Conservation (phyloP, 352 stramenopile species). For the Thraustochytrium sp. region DNA sequence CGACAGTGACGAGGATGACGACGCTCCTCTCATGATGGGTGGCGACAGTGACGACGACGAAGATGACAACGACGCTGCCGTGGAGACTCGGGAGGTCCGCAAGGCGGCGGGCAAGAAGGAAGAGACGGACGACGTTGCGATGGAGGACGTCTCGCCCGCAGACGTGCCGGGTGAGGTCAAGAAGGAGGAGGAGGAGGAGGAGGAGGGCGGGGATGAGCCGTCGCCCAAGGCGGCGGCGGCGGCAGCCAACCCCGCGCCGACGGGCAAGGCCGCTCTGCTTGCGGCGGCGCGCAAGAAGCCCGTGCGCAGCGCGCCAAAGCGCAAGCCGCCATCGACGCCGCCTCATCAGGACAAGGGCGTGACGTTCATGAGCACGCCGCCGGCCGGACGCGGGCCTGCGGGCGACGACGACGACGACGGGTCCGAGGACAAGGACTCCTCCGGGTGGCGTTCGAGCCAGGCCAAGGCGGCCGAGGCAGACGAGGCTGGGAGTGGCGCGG, state of each 20-base stretch:
- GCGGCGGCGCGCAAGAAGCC: constrained; percentile 16
- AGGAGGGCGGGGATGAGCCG: neutral
- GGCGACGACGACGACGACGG: neutral
- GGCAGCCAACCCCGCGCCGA: too few relatives aligned
- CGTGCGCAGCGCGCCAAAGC: neutral
- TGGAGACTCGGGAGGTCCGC: neutral
- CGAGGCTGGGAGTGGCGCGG: neutral
- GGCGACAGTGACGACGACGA: constrained; percentile 21
- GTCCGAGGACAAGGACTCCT: neutral
- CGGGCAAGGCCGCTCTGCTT: neutral
- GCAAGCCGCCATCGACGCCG: neutral
- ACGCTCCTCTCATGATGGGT: neutral
- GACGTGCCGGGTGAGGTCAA: too few relatives aligned
- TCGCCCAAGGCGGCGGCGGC: neutral
- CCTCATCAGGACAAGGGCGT: neutral
- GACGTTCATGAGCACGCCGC: constrained; percentile 35
- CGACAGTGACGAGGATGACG: neutral
- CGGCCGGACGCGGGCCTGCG: neutral
- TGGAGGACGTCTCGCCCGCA: too few relatives aligned
- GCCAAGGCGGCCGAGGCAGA: neutral
- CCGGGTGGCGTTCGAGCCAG: neutral
- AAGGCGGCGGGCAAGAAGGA: too few relatives aligned
- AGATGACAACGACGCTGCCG: neutral
- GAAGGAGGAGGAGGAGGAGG: constrained; percentile 14
- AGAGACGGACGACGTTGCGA: too few relatives aligned